Conservation (phyloP, 2,329 filamentous ascomycete species). For the Trichoderma cornu-damae region DNA sequence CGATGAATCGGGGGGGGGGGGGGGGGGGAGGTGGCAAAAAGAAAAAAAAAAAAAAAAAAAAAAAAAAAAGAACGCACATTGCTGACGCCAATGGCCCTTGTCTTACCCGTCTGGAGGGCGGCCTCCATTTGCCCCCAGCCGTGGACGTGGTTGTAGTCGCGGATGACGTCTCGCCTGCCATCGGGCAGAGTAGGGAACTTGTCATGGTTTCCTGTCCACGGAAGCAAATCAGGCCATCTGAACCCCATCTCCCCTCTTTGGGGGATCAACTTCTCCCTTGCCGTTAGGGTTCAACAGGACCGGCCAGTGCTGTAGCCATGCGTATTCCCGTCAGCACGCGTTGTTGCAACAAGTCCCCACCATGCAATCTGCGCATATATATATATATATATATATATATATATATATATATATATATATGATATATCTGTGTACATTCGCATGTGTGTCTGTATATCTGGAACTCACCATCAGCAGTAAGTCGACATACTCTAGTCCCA, state of each 20-base stretch:
- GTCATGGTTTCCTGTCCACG: slow-evolving; percentile 55
- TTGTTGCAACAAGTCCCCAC: background rate
- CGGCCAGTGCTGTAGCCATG: slow-evolving; percentile 62
- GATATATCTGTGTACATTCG: too few species aligned
- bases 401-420: too few species aligned
- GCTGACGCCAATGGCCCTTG: slow-evolving; percentile 50
- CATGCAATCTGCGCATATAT: too few species aligned
- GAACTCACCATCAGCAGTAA: slow-evolving; percentile 60
- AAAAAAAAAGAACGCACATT: slow-evolving; percentile 37
- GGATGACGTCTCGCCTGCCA: slow-evolving; percentile 68
- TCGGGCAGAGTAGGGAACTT: slow-evolving; percentile 70
- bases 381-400: too few species aligned
- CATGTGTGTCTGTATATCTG: background rate
- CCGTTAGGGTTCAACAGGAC: slow-evolving; percentile 74
- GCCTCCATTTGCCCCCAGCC: slow-evolving; percentile 75
- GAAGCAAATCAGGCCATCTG: background rate
- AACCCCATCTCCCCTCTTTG: background rate
- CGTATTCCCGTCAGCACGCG: background rate
- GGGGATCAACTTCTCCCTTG: slow-evolving; percentile 26
- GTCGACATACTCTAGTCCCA: slow-evolving; percentile 78
- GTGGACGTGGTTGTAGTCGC: slow-evolving; percentile 63
- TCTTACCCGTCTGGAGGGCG: slow-evolving; percentile 55
- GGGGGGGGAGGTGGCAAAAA: too few species aligned
- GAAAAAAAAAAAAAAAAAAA: background rate
- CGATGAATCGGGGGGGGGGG: too few species aligned